Evolutionary conservation across 2,329 filamentous ascomycete genomes (phyloP).

Genomic region (Penicillium rolfsii): DNA sequence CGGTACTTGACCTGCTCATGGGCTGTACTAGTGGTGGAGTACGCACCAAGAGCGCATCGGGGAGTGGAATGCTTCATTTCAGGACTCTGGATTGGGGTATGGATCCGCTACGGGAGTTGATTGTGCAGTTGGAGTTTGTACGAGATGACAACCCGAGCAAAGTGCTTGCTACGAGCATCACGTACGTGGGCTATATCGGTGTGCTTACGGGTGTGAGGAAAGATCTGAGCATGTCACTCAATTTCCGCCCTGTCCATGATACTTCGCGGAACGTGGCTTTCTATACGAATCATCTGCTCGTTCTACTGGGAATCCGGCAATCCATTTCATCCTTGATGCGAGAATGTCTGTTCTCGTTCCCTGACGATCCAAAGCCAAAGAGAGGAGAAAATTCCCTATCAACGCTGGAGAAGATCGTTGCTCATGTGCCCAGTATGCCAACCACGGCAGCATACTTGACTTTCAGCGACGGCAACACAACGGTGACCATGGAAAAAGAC

Average conservation of each 20-base stretch:
- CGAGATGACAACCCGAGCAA: slow-evolving; percentile 35
- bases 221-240: slow-evolving; percentile 54
- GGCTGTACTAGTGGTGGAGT: slow-evolving; percentile 66
- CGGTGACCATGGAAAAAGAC: slow-evolving; percentile 61
- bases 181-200: slow-evolving; percentile 56
- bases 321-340: slow-evolving; percentile 59
- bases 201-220: slow-evolving; percentile 54
- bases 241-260: slow-evolving; percentile 56
- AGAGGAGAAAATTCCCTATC: neutral
- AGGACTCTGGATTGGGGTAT: slow-evolving; percentile 59
- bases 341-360: slow-evolving; percentile 43
- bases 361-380: neutral
- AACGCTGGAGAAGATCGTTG: slow-evolving; percentile 34
- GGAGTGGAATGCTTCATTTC: slow-evolving; percentile 43
- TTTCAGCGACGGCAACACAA: slow-evolving; percentile 55
- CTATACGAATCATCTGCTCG: slow-evolving; percentile 55
- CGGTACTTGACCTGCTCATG: slow-evolving; percentile 65
- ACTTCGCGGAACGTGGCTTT: slow-evolving; percentile 48
- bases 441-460: slow-evolving; percentile 62
- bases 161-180: slow-evolving; percentile 52
- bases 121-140: slow-evolving; percentile 59
- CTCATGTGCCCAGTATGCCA: slow-evolving; percentile 40
- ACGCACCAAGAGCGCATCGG: slow-evolving; percentile 20
- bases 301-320: slow-evolving; percentile 57
- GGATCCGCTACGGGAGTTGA: slow-evolving; percentile 53